These are phyloP conservation scores for Myxozyma vanderwaltii DNA, from an alignment of 805 yeast genomes.

Conservation along the genomic window DNA sequence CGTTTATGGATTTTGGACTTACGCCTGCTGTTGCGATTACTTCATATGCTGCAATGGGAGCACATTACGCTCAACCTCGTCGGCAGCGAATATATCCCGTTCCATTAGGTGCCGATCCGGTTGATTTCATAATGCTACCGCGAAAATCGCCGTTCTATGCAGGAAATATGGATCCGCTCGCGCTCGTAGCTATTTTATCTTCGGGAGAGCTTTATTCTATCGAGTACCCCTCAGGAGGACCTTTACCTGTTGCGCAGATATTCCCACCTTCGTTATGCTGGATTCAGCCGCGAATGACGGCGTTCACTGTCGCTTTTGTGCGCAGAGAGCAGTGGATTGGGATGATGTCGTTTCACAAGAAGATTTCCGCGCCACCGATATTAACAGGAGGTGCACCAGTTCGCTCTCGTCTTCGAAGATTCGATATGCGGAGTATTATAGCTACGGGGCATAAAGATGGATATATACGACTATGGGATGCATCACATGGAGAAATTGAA, in stretches of 20 bases:
- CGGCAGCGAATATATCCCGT: constrained; percentile 60
- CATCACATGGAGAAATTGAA: constrained; percentile 68
- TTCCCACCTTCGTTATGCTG: constrained; percentile 82
- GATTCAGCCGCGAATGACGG: constrained; percentile 71
- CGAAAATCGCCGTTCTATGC: constrained; percentile 71
- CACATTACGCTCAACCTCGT: constrained; percentile 64
- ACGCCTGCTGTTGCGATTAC: constrained; percentile 80
- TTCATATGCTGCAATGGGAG: constrained; percentile 79
- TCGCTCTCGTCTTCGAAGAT: constrained; percentile 50
- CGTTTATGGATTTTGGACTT: constrained; percentile 71
- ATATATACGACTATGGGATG: constrained; percentile 75
- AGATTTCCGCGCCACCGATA: constrained; percentile 42
- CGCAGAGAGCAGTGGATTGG: constrained; percentile 76
- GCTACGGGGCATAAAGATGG: constrained; percentile 87
- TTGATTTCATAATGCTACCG: constrained; percentile 57
- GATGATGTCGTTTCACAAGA: constrained; percentile 55
- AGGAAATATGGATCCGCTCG: constrained; percentile 77
- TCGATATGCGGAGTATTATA: constrained; percentile 58
- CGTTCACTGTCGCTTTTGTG: constrained; percentile 56
- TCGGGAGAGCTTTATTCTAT: constrained; percentile 68
- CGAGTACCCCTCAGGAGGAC: constrained; percentile 57
- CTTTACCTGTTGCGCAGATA: constrained; percentile 55
- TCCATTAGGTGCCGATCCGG: constrained; percentile 48
- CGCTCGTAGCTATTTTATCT: constrained; percentile 59
- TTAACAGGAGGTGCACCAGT: constrained; percentile 81